Evolutionary conservation across 2,329 filamentous ascomycete genomes (phyloP).

Genomic region (Chaetomiaceae sp.): DNA sequence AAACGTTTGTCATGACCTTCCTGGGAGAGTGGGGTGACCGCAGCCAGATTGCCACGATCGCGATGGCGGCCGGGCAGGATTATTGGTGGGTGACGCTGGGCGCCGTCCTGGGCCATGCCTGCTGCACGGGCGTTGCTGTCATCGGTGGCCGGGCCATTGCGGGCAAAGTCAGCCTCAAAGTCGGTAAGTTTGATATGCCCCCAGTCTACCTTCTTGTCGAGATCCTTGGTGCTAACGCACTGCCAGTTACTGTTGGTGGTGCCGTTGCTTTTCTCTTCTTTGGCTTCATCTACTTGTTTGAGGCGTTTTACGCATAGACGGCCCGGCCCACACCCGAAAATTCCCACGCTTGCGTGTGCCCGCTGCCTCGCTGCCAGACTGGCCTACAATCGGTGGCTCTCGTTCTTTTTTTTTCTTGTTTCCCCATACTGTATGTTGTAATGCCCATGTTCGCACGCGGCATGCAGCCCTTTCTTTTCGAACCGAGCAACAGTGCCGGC

Average conservation of each 20-base stretch:
- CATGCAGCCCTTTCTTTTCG: constrained; percentile 4
- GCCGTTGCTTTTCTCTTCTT: constrained; percentile 87
- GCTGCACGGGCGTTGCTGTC: constrained; percentile 88
- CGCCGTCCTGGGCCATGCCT: constrained; percentile 75
- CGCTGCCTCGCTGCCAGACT: no score
- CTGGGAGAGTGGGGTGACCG: constrained; percentile 96
- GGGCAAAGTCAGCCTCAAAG: constrained; percentile 87
- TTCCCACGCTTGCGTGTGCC: constrained; percentile 13
- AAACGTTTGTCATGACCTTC: constrained; percentile 99
- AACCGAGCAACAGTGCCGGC: constrained; percentile 1
- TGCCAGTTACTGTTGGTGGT: constrained; percentile 80
- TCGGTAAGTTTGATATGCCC: constrained; percentile 65
- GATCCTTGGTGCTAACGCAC: constrained; percentile 2
- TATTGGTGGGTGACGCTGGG: constrained; percentile 98
- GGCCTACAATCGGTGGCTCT: no score
- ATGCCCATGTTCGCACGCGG: constrained; percentile 10
- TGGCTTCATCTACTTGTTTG: constrained; percentile 83
- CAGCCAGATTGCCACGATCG: constrained; percentile 96
- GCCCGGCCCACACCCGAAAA: not conserved
- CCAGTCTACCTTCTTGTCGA: not conserved
- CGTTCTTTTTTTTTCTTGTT: no score
- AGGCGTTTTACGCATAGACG: constrained; percentile 57
- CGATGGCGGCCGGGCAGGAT: constrained; percentile 96
- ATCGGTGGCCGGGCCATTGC: constrained; percentile 89
- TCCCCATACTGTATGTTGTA: constrained; percentile 14